These are phyloP conservation scores for Ormosia semicastrata DNA, from an alignment of 306 rosid genomes.

Conservation along the genomic window DNA sequence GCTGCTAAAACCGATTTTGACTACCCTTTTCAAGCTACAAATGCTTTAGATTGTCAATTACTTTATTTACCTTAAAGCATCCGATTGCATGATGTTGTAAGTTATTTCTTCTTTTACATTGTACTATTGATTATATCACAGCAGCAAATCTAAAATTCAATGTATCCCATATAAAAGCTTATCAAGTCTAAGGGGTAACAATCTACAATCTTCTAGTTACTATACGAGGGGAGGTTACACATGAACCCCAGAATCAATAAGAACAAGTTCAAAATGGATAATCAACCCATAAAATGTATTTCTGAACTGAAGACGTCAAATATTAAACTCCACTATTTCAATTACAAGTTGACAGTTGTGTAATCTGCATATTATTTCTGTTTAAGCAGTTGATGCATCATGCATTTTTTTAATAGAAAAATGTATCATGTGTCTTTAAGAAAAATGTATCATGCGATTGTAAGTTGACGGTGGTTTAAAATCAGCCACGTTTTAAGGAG, in stretches of 20 bases:
- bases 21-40: neutral
- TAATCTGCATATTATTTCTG: neutral
- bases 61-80: neutral
- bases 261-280: neutral
- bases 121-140: neutral
- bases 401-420: neutral
- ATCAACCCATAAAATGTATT: neutral
- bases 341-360: neutral
- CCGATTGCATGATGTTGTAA: neutral
- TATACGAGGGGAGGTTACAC: neutral
- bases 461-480: neutral
- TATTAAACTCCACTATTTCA: neutral
- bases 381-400: neutral
- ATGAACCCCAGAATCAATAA: neutral
- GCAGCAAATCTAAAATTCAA: neutral
- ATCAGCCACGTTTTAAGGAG: slow-evolving; percentile 2
- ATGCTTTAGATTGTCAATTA: neutral
- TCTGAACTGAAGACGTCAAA: neutral
- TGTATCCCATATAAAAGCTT: neutral
- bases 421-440: neutral
- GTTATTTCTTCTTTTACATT: neutral
- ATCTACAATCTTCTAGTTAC: neutral
- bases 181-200: neutral
- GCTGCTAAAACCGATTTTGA: neutral
- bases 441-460: neutral